phyloP scores from a whole-genome alignment of 768 basidiomycete genomes.

The Vararia minispora region DNA sequence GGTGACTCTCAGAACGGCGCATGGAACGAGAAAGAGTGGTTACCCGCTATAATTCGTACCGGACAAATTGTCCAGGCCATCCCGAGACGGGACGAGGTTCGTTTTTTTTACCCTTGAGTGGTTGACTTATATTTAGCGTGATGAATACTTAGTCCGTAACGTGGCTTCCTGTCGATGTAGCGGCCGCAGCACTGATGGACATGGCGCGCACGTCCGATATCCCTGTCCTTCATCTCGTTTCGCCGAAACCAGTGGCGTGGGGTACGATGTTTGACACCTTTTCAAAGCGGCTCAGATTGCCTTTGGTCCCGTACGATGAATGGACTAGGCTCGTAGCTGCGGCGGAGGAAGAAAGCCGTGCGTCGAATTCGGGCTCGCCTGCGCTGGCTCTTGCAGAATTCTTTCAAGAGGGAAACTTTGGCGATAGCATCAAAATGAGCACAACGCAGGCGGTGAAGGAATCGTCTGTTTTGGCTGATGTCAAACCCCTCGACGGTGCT shows the following conservation, averaged over 20 bases:
- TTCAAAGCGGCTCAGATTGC: constrained; percentile 13
- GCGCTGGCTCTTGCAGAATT: too few species aligned
- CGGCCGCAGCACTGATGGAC: constrained; percentile 23
- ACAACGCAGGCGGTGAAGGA: too few species aligned
- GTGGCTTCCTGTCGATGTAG: constrained; percentile 33
- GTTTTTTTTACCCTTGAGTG: background rate
- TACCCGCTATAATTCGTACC: constrained; percentile 26
- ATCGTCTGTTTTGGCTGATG: too few species aligned
- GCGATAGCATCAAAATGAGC: too few species aligned
- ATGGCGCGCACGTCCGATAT: too few species aligned
- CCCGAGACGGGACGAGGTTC: constrained; percentile 23
- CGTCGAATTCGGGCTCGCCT: too few species aligned
- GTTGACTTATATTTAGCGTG: background rate
- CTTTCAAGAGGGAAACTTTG: too few species aligned
- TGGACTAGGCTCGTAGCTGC: too few species aligned
- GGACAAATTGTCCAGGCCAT: constrained; percentile 20
- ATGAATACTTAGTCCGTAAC: constrained; percentile 27
- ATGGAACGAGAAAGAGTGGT: constrained; percentile 36
- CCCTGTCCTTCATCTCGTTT: constrained; percentile 25
- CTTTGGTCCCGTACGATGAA: constrained; percentile 22
- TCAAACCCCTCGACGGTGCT: too few species aligned
- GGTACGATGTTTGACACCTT: constrained; percentile 19
- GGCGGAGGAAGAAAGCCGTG: too few species aligned
- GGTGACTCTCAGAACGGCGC: constrained; percentile 29
- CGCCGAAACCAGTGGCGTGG: constrained; percentile 27